Evolutionary conservation across 768 basidiomycete genomes (phyloP).

Genomic region (Hebeloma cylindrosporum): DNA sequence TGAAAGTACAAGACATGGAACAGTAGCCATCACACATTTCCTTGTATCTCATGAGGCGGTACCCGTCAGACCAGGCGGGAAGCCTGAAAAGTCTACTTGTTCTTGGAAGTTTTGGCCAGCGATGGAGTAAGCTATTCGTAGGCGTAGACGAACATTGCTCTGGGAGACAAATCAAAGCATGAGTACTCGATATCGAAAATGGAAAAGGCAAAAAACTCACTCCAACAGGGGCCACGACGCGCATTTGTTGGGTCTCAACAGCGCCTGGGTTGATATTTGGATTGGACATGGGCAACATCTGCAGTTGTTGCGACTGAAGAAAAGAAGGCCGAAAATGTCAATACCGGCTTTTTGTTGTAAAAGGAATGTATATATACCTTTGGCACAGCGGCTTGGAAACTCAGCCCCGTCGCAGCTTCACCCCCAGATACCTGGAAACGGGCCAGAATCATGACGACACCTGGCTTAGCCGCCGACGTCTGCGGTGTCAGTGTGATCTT

Average conservation of each 20-base stretch:
- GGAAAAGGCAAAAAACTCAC: constrained; percentile 49
- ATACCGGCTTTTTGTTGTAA: constrained; percentile 5
- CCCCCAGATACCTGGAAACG: constrained; percentile 73
- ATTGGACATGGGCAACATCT: constrained; percentile 98
- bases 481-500: constrained; percentile 90
- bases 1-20: too few relatives aligned
- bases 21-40: constrained; percentile 11
- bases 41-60: constrained; percentile 31
- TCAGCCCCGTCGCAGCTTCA: constrained; percentile 59
- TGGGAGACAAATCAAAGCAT: constrained; percentile 32
- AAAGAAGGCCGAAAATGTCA: constrained; percentile 2
- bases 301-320: constrained; percentile 86
- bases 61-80: constrained; percentile 74
- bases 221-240: constrained; percentile 83
- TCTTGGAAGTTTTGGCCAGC: constrained; percentile 77
- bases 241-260: constrained; percentile 93
- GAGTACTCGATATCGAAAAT: neutral
- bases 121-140: constrained; percentile 79
- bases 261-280: constrained; percentile 73
- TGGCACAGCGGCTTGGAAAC: constrained; percentile 97
- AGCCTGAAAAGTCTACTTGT: constrained; percentile 91
- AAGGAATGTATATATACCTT: constrained; percentile 51
- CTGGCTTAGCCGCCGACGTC: constrained; percentile 76
- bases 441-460: constrained; percentile 87
- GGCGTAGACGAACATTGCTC: constrained; percentile 80